Evolutionary conservation across 768 basidiomycete genomes (phyloP), one percentile per base, ranked within the genome.

Genomic region (Dictyophora rubrovolvata): DNA sequence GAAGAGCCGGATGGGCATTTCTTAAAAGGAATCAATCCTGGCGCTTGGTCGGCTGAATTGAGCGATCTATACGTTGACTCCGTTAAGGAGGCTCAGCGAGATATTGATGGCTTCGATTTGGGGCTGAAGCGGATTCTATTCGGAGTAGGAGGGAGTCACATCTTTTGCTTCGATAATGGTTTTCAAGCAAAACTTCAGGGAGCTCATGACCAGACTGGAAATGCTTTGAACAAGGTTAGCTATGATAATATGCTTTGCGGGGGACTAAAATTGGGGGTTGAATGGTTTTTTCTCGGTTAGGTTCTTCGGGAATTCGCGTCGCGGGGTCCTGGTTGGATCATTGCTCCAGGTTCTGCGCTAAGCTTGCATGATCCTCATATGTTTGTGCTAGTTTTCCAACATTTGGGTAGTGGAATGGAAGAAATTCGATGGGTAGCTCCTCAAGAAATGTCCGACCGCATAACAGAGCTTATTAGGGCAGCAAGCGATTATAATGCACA

Each of bases 101-200:
- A 59, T 36, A 59, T 59, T 35, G 49, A 52, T 22, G 57, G 57
- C 9, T 59, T 59, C 28, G 57, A 59, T 28, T 33, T 59, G 20
- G 57, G 57, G 9, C 51, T 59, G 23, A 51, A 36, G 18, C 33
- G 49, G 5, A 59, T 59, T 34, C 37, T 59, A 51, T 59, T 59
- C 17, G 57, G 57, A 20, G 57, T 59, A 28, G 57, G 57, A 12
- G 57, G 57, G 21, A 59, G 57, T 22, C 57, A 59, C 34, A 59
- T 59, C n/a, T 59, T 59, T 37, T 59, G 57, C 33, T 59, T 59
- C 49, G 57, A 59, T 28, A 59, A 59, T 47, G 57, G 57, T 17
- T 59, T 59, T 23, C 57, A 59, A 33, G 57, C 57, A 14, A 59
- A 59, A 47, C 50, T 59, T 18, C 48, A 59, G 34, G 57, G 57